phyloP scores from a whole-genome alignment of 2,329 filamentous ascomycete genomes.

The Coleophoma eucalyptorum region DNA sequence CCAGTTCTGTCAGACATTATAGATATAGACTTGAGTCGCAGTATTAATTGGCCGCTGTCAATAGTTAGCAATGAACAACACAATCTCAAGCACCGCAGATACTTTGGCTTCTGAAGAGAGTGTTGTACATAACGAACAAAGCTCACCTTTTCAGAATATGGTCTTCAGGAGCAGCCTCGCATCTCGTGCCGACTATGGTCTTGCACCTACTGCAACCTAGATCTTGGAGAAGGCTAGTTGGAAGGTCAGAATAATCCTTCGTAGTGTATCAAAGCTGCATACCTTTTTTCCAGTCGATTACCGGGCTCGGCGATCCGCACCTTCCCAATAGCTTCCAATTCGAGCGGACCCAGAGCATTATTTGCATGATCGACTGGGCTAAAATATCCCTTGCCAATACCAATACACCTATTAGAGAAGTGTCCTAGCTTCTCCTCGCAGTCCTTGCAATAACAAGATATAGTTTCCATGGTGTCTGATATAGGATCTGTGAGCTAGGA shows the following conservation, averaged over 20 bases:
- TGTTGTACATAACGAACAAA: neutral
- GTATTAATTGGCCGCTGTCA: slow-evolving; percentile 22
- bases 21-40: slow-evolving; percentile 19
- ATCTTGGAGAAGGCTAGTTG: slow-evolving; percentile 21
- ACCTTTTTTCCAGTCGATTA: slow-evolving; percentile 19
- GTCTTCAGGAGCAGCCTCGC: slow-evolving; percentile 22
- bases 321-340: slow-evolving; percentile 18
- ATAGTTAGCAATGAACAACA: neutral
- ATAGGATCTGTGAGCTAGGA: too few relatives aligned
- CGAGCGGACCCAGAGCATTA: slow-evolving; percentile 4
- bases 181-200: slow-evolving; percentile 20
- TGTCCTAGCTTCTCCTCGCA: slow-evolving; percentile 21
- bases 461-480: slow-evolving; percentile 13
- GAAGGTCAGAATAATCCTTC: too few relatives aligned
- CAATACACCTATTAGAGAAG: slow-evolving; percentile 26
- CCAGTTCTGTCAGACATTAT: slow-evolving; percentile 18
- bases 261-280: too few relatives aligned
- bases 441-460: slow-evolving; percentile 21
- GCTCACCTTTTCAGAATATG: slow-evolving; percentile 24
- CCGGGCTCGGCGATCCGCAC: slow-evolving; percentile 15
- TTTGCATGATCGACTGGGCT: slow-evolving; percentile 18
- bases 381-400: slow-evolving; percentile 26
- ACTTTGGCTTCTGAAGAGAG: too few relatives aligned
- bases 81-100: too few relatives aligned
- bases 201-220: slow-evolving; percentile 21